Conservation (phyloP, 768 basidiomycete species). For the Mycena belliarum region DNA sequence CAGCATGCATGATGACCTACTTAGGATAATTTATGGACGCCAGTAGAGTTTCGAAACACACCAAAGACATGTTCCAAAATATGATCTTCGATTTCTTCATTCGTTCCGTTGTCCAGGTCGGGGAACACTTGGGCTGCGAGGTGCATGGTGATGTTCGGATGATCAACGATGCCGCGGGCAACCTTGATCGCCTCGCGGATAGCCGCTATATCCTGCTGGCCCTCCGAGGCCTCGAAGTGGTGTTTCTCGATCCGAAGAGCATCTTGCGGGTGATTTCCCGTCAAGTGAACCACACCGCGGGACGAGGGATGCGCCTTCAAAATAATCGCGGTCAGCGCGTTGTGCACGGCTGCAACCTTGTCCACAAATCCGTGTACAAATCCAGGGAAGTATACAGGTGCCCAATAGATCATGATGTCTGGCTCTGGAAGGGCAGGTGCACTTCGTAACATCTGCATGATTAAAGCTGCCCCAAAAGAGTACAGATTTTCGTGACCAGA, state of each 20-base stretch:
- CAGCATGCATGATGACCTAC: conserved; percentile 28
- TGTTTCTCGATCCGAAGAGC: conserved; percentile 28
- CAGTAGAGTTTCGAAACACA: neutral
- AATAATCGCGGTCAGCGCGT: conserved; percentile 25
- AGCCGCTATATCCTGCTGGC: conserved; percentile 24
- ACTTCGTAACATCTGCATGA: conserved; percentile 24
- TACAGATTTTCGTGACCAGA: conserved; percentile 28
- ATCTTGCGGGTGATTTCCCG: conserved; percentile 31
- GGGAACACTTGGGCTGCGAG: conserved; percentile 26
- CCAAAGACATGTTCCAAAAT: conserved; percentile 27
- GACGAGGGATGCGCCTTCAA: conserved; percentile 29
- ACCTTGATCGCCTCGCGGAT: conserved; percentile 29
- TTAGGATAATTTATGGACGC: too few species aligned
- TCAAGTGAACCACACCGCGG: conserved; percentile 29
- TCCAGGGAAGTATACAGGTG: conserved; percentile 19
- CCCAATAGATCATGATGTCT: conserved; percentile 30
- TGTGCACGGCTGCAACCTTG: conserved; percentile 21
- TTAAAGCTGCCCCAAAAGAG: conserved; percentile 26
- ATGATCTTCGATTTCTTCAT: conserved; percentile 23
- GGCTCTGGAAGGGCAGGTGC: conserved; percentile 22
- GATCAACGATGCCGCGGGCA: conserved; percentile 22
- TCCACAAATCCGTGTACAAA: conserved; percentile 20
- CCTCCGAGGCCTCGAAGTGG: conserved; percentile 27
- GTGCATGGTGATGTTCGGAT: conserved; percentile 15
- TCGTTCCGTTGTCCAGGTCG: conserved; percentile 20